Evolutionary conservation across 2,329 filamentous ascomycete genomes (phyloP), one percentile per base, ranked within the genome.

Genomic region (Epichloe hybrida): DNA sequence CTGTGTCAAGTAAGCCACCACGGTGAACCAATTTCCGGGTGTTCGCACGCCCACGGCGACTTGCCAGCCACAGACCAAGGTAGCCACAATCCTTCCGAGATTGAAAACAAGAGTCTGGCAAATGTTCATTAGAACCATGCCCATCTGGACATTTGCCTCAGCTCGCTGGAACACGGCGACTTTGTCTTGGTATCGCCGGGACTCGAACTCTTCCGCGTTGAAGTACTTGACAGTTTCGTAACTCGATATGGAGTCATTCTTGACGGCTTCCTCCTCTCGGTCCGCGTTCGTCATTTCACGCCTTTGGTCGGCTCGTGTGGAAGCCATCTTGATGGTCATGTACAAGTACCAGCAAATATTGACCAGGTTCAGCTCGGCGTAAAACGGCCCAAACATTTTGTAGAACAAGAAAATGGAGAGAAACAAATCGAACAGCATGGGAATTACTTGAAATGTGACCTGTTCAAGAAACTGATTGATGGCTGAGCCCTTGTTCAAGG

Each of bases 221-320:
- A 93, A 93, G 61, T 91, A 91, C 64, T 91, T 93, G 63, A 91
- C 87, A 2, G 86, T 91, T 70, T 98, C 93, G 66, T 97, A 98
- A n/a, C 89, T 95, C 55, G 93, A 89, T 72, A 98, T 93, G 0
- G 93, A 97, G 66, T 98, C 93, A 64, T 96, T 97, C 69, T 97
- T 97, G 58, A 97, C 89, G 6, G 93, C 93, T 67, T 96, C 91
- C 68, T 96, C 89, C 68, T 96, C 89, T 55, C 93, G 80, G 58
- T 93, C 89, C 13, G 89, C 88, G 64, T 96, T 97, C 48, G 91
- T 91, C 85, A 96, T 96, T 62, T 91, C 81, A 54, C 93, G 80
- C 59, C 93, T 82, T 60, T 95, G 88, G 61, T 95, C 88, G 6
- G 90, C 88, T 59, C 93, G 80, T 72, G 89, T 95, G 54, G 91